phyloP scores from a whole-genome alignment of 129 eudicot genomes.

The Flaveria bidentis region DNA sequence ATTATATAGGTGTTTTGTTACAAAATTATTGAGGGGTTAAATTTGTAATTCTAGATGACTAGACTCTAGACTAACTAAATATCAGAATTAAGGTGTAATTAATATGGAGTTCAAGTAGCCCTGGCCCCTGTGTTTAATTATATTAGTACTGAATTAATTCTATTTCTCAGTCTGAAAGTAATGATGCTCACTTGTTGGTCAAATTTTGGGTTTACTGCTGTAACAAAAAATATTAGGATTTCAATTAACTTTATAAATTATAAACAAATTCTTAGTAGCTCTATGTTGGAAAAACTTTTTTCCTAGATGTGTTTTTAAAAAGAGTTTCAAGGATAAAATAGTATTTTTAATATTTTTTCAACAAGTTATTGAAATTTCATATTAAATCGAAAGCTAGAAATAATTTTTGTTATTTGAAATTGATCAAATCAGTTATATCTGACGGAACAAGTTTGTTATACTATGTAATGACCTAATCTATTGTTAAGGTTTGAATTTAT shows the following conservation, averaged over 20 bases:
- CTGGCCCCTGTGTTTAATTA: too few species aligned
- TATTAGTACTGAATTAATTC: neutral
- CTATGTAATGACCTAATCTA: too few species aligned
- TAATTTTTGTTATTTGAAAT: neutral
- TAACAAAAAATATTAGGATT: slow-evolving; percentile 9
- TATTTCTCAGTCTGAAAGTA: neutral
- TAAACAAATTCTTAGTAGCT: neutral
- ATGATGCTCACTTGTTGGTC: neutral
- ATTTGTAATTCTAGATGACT: neutral
- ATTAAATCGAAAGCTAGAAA: neutral
- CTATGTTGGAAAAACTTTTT: neutral
- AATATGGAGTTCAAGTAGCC: too few species aligned
- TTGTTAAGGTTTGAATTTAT: too few species aligned
- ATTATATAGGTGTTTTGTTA: neutral
- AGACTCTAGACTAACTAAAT: neutral
- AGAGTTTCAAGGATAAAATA: neutral
- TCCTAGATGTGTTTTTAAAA: neutral
- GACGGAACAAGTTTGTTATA: too few species aligned
- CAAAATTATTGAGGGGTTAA: neutral
- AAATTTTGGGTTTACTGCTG: neutral
- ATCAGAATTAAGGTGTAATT: neutral
- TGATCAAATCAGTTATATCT: too few species aligned
- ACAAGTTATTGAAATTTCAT: neutral
- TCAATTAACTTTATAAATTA: neutral
- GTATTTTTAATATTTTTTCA: neutral